Percentiles rank a stretch among this genome's conserved stretches.
Conservation (phyloP, 1,284 basidiomycete species). For the Gomphus bonarii region DNA sequence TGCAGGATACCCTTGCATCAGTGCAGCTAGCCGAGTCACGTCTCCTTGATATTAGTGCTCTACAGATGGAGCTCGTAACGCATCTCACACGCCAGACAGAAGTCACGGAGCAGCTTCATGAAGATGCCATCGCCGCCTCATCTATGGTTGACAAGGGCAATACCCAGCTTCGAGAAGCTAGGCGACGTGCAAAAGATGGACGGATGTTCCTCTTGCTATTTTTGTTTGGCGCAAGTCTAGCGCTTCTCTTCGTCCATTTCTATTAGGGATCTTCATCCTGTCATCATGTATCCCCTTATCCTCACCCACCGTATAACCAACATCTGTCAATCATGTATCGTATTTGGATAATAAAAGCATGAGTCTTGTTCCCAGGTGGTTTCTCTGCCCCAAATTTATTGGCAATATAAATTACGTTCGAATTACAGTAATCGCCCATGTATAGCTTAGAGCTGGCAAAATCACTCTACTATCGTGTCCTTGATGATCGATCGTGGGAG, state of each 20-base stretch:
- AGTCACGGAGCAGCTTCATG: conserved; percentile 78
- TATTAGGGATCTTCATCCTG: conserved; percentile 34
- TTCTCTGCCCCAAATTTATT: too few relatives aligned
- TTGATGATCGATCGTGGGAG: not conserved
- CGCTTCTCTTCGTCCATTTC: conserved; percentile 79
- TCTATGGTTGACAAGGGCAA: conserved; percentile 82
- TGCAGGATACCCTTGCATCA: conserved; percentile 75
- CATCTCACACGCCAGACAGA: conserved; percentile 86
- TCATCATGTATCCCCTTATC: not conserved
- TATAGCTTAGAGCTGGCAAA: too few relatives aligned
- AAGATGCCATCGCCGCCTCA: conserved; percentile 79
- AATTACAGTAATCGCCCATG: too few relatives aligned
- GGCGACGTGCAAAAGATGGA: conserved; percentile 71
- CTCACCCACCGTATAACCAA: not conserved
- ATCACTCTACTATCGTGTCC: not conserved
- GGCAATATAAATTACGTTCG: too few relatives aligned
- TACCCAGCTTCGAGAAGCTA: conserved; percentile 74
- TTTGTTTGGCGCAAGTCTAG: conserved; percentile 76
- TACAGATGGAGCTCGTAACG: conserved; percentile 81
- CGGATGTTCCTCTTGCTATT: conserved; percentile 79
- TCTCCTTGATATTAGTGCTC: conserved; percentile 78
- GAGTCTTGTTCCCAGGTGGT: not conserved
- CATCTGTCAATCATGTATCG: not conserved
- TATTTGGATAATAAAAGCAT: not conserved
- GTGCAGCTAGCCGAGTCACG: conserved; percentile 85